phyloP scores from a whole-genome alignment of 2,329 filamentous ascomycete genomes.

The Colletotrichum cuscutae region DNA sequence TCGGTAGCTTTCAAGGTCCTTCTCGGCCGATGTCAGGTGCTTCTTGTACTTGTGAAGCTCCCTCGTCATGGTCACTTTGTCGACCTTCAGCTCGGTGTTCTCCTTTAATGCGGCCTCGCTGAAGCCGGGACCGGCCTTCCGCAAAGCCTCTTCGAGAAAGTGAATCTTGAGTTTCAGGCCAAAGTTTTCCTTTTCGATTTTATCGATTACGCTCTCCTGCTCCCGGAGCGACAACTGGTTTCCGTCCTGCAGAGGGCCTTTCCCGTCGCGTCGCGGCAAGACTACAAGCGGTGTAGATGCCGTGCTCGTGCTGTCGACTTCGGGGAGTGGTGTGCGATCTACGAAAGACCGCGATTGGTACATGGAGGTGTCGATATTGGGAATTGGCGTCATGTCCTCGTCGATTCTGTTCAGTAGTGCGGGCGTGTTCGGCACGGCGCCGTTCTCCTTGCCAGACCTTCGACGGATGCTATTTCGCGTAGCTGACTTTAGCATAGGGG shows the following conservation, averaged over 20 bases:
- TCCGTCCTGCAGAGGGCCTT: conserved; percentile 81
- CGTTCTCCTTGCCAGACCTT: conserved; percentile 69
- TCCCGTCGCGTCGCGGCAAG: conserved; percentile 70
- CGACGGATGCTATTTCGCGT: conserved; percentile 76
- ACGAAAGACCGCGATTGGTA: conserved; percentile 73
- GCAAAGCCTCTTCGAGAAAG: conserved; percentile 90
- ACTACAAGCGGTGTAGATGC: conserved; percentile 85
- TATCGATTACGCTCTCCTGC: conserved; percentile 94
- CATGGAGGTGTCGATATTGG: conserved; percentile 77
- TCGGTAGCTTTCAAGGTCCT: conserved; percentile 85
- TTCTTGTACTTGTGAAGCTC: conserved; percentile 91
- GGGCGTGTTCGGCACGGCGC: conserved; percentile 73
- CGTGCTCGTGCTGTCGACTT: conserved; percentile 80
- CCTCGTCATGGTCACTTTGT: conserved; percentile 87
- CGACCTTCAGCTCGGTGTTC: conserved; percentile 95
- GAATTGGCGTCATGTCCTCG: conserved; percentile 79
- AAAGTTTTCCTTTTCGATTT: conserved; percentile 98
- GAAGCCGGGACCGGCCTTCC: conserved; percentile 88
- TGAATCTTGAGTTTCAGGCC: conserved; percentile 96
- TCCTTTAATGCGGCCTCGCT: conserved; percentile 90
- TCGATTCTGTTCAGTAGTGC: conserved; percentile 72
- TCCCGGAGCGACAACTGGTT: conserved; percentile 93
- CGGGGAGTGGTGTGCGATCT: conserved; percentile 75
- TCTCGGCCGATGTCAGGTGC: conserved; percentile 82
- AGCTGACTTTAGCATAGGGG: conserved; percentile 87